These are phyloP conservation scores for Colletotrichum sp. DNA, from an alignment of 2,329 filamentous ascomycete species.

Conservation along the genomic window DNA sequence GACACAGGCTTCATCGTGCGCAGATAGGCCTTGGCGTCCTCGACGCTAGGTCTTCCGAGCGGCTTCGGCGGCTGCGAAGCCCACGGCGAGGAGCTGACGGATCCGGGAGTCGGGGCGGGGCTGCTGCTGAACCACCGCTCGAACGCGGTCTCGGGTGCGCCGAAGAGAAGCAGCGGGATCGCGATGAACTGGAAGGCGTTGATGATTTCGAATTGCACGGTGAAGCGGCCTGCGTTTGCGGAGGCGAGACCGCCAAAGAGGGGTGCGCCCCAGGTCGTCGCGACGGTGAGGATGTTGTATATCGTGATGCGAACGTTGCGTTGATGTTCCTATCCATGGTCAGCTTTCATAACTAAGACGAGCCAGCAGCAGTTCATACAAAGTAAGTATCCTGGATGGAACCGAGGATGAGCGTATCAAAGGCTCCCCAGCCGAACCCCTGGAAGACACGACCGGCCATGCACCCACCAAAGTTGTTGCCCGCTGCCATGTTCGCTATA, in stretches of 20 bases:
- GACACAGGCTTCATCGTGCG: conserved; percentile 42
- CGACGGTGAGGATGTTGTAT: conserved; percentile 48
- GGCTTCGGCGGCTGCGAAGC: background rate
- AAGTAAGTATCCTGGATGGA: conserved; percentile 64
- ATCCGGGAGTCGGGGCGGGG: conserved; percentile 18
- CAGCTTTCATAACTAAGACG: conserved; percentile 6
- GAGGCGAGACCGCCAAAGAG: conserved; percentile 58
- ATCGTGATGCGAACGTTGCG: conserved; percentile 48
- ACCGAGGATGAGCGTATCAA: conserved; percentile 57
- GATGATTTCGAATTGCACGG: conserved; percentile 57
- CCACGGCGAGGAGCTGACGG: background rate
- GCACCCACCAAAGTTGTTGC: conserved; percentile 46
- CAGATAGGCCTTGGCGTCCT: conserved; percentile 41
- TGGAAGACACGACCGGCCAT: conserved; percentile 60
- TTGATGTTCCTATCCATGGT: conserved; percentile 55
- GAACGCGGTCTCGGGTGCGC: conserved; percentile 58
- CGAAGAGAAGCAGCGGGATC: conserved; percentile 52
- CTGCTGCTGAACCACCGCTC: conserved; percentile 39
- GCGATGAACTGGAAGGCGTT: conserved; percentile 52
- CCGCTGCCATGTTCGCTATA: conserved; percentile 54
- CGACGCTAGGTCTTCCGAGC: conserved; percentile 31
- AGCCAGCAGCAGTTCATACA: conserved; percentile 39
- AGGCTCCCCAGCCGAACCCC: conserved; percentile 63
- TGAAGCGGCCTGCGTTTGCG: conserved; percentile 42
- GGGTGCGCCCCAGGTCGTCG: conserved; percentile 59